Conservation (phyloP, 306 rosid species). For the Luffa aegyptiaca region DNA sequence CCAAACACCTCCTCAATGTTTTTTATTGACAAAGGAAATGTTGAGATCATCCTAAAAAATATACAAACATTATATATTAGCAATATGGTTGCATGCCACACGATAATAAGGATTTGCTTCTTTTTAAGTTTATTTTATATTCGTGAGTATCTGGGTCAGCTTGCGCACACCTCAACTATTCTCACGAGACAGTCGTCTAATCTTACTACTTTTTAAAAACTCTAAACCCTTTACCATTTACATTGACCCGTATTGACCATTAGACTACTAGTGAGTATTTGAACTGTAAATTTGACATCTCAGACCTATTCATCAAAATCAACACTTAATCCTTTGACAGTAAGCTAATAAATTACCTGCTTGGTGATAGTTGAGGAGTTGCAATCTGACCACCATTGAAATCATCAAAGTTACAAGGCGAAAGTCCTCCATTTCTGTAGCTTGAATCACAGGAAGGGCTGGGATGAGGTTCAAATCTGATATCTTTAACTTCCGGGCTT, state of each 20-base stretch:
- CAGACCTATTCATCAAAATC: background rate
- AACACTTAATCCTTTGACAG: background rate
- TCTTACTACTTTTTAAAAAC: no score
- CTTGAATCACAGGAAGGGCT: background rate
- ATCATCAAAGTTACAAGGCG: background rate
- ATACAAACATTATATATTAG: background rate
- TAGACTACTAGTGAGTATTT: no score
- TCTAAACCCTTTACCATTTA: background rate
- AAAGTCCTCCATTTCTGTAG: background rate
- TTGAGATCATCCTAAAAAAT: background rate
- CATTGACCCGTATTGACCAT: background rate
- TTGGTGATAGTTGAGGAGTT: constrained; percentile 1
- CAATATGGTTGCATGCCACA: background rate
- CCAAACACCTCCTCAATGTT: no score
- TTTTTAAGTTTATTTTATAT: background rate
- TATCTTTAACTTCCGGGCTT: background rate
- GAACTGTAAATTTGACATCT: background rate
- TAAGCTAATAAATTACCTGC: background rate
- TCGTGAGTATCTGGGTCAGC: background rate
- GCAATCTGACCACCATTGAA: background rate
- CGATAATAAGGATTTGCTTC: background rate
- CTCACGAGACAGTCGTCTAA: background rate
- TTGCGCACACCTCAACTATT: background rate
- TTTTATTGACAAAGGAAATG: background rate
- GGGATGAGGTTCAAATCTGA: background rate